phyloP scores from a whole-genome alignment of 441 rosid species.

The Adansonia madagascariensis region DNA sequence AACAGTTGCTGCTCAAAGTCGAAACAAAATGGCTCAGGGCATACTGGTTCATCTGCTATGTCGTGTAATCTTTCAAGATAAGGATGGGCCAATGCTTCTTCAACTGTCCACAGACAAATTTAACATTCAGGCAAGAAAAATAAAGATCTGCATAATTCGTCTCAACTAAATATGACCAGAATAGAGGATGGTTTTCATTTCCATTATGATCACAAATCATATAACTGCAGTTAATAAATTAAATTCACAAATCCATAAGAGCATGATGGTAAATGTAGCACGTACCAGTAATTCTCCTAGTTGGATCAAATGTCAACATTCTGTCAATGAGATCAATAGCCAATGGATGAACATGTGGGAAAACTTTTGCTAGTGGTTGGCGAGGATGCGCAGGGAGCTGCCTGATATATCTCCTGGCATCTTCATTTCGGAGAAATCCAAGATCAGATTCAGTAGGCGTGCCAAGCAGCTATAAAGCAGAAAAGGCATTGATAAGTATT shows the following conservation, averaged over 20 bases:
- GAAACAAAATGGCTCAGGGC: conserved; percentile 71
- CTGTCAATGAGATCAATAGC: conserved; percentile 83
- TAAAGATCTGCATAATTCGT: background rate
- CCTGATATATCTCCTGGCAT: conserved; percentile 75
- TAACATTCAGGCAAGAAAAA: conserved; percentile 26
- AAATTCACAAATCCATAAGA: background rate
- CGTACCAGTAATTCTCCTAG: conserved; percentile 87
- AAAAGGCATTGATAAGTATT: background rate
- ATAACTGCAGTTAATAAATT: background rate
- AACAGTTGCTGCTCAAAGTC: conserved; percentile 81
- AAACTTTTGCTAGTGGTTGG: conserved; percentile 60
- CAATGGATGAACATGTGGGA: conserved; percentile 75
- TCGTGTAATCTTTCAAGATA: conserved; percentile 84
- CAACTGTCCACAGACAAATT: conserved; percentile 58
- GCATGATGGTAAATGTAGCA: conserved; percentile 14
- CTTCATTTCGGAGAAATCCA: conserved; percentile 78
- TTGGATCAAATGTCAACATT: conserved; percentile 94
- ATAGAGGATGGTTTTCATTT: background rate
- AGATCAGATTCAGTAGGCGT: conserved; percentile 92
- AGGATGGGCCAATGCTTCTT: conserved; percentile 88
- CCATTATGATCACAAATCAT: background rate
- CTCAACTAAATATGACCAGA: background rate
- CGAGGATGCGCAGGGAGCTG: conserved; percentile 77
- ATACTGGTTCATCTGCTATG: conserved; percentile 81
- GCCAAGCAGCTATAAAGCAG: conserved; percentile 71